Evolutionary conservation across 164 flowering plant genomes (phyloP), one percentile per base, ranked within the genome.

Genomic region (Vitis rupestris): DNA sequence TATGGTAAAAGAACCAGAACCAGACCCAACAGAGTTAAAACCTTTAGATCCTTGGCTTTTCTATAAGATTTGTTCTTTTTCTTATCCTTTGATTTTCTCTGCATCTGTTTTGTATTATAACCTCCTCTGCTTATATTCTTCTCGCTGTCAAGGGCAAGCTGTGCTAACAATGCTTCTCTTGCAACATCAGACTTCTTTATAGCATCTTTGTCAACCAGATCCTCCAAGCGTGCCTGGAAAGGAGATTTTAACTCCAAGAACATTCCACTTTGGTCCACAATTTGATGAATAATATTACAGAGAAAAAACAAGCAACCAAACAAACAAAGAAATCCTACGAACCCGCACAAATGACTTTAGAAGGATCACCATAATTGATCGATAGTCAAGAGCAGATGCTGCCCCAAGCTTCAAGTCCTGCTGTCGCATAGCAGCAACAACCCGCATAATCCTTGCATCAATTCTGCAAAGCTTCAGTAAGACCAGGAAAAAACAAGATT

Each of bases 151-250:
- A 72, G 95, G 27, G 86, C 98, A 79, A 96, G 94, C 76, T 96
- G 98, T 9, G 97, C 98, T 61, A 93, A 81, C 76, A 96, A 89
- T 58, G 98, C 97, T 79, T 92, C 96, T 75, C 97, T 89, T 55
- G 94, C 97, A 69, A 98, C 98, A 83, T 96, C 99, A 75, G 99
- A 93, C 78, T 90, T 96, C 74, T 92, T 90, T 29, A 85, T 90
- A 50, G 97, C 99, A 85, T 93, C 90, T 81, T 85, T 93, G 70
- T 92, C 97, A 16, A 90, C 97, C 70, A 96, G 75, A 74, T 89
- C 91, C 82, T 93, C 99, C 80, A 96, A 79, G 71, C 79, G 92
- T 71, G 91, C 86, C 99, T 96, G 75, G 10, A 58, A 58, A 19
- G 61, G 31, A 12, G 27, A 23, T 23, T 23, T 23, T 23, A 23